These are phyloP conservation scores for Aspergillus ellipticus DNA, from an alignment of 495 filamentous ascomycete genomes.

Conservation along the genomic window DNA sequence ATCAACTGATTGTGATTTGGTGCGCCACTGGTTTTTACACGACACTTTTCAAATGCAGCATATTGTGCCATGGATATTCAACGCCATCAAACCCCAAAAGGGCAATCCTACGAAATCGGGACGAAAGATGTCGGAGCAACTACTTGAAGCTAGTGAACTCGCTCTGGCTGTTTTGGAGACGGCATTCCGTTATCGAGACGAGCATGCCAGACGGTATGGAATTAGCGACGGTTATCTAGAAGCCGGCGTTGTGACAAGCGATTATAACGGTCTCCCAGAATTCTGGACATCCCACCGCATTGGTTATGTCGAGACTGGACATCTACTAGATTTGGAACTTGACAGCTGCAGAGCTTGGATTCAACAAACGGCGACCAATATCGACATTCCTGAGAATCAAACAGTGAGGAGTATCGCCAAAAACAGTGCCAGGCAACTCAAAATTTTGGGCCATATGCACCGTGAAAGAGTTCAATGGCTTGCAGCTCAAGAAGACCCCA, in stretches of 20 bases:
- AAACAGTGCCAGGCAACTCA: constrained; percentile 53
- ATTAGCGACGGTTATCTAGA: constrained; percentile 59
- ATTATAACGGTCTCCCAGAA: constrained; percentile 63
- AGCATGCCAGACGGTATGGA: constrained; percentile 65
- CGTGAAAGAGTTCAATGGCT: constrained; percentile 62
- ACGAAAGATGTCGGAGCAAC: constrained; percentile 46
- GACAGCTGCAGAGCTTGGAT: constrained; percentile 42
- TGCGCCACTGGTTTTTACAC: constrained; percentile 78
- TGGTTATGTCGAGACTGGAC: constrained; percentile 46
- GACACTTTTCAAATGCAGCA: constrained; percentile 71
- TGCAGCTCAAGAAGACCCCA: constrained; percentile 45
- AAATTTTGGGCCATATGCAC: constrained; percentile 56
- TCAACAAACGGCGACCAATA: constrained; percentile 28
- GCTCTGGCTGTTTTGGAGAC: constrained; percentile 65
- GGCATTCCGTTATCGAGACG: constrained; percentile 68
- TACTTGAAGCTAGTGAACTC: constrained; percentile 79
- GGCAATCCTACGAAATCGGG: constrained; percentile 29
- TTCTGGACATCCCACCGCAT: constrained; percentile 69
- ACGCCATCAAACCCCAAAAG: constrained; percentile 61
- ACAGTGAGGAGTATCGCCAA: constrained; percentile 44
- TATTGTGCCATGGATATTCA: constrained; percentile 70
- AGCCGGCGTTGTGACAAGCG: constrained; percentile 60
- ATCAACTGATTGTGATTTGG: constrained; percentile 62
- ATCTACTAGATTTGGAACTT: constrained; percentile 44
- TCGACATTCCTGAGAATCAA: constrained; percentile 30